phyloP scores from a whole-genome alignment of 164 flowering plant genomes.

The Umbellularia californica region DNA sequence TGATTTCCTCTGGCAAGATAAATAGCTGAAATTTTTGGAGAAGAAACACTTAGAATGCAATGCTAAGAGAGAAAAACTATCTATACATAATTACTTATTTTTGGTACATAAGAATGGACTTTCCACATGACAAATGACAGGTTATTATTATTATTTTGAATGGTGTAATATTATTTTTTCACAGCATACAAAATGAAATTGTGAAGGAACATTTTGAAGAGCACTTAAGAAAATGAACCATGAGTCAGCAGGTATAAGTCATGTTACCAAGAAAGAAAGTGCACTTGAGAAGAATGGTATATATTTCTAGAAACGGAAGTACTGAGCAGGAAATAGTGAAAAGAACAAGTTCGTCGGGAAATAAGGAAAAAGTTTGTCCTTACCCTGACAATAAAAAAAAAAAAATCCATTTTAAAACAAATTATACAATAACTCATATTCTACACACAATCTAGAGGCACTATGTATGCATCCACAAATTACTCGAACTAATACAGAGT shows the following conservation, averaged over 20 bases:
- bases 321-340: neutral
- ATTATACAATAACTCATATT: too few relatives aligned
- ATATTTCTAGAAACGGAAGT: neutral
- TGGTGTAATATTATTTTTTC: neutral
- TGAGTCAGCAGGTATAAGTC: too few relatives aligned
- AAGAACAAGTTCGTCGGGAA: neutral
- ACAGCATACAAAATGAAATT: neutral
- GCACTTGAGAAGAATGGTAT: too few relatives aligned
- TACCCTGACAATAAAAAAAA: too few relatives aligned
- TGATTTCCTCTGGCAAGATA: slow-evolving; percentile 96
- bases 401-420: too few relatives aligned
- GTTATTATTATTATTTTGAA: neutral
- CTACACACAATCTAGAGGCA: too few relatives aligned
- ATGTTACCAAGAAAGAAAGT: too few relatives aligned
- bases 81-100: neutral
- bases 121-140: neutral
- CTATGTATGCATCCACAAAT: too few relatives aligned
- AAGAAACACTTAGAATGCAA: slow-evolving; percentile 1
- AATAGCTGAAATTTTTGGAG: slow-evolving; percentile 53
- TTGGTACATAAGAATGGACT: neutral
- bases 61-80: neutral
- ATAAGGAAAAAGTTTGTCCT: too few relatives aligned
- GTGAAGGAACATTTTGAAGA: neutral
- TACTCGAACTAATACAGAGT: too few relatives aligned
- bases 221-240: neutral